Base-by-base conservation (phyloP, 179 eudicot species). In the Pouteria campechiana region DNA sequence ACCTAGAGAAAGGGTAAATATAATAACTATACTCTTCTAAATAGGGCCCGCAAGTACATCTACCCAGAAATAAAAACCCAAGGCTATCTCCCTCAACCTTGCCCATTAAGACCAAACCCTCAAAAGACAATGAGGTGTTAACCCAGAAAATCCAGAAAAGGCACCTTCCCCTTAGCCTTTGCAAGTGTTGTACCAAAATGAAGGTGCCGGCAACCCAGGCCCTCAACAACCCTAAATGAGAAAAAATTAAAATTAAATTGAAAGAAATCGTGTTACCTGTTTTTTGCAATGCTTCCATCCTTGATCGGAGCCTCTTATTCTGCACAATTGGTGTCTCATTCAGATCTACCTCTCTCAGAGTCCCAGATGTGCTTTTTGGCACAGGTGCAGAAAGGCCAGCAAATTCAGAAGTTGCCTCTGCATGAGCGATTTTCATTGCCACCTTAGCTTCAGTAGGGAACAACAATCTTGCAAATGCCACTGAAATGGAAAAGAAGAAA, bases 401-500 rank as follows among this genome's bases (percentile, higher is more conserved):
- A 44, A 44, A 61, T 32, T 50, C 66, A 13, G 62, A 53, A 18
- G 72, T 57, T 24, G 68, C 54, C 43, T 61, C 70, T 25, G 69
- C 75, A 17, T 68, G 59, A 17, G 79, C 75, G 45, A 68, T 57
- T 2, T 73, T 63, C 75, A 68, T 73, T 17, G 69, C 79, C 32
- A 73, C 42, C 44, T 53, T 73, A 11, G 79, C 79, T 64, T 68
- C 79, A 12, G 51, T 35, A 22, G 79, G 75, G 53, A 68, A 73
- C 18, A 68, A 42, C 21, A 73, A 16, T n/a, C 60, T 52, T 35
- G 79, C 75, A 57, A 68, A 46, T 45, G 72, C 63, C 46, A 73
- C 79, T 73, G 57, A 4, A 23, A 28, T 3, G 19, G 17, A 50
- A 19, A 48, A 19, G 44, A 9, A 28, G 0, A 42, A 51, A 33